Evolutionary conservation across 768 basidiomycete species (phyloP), one percentile per base, ranked within the genome.

Genomic region (Favolaschia claudopus): DNA sequence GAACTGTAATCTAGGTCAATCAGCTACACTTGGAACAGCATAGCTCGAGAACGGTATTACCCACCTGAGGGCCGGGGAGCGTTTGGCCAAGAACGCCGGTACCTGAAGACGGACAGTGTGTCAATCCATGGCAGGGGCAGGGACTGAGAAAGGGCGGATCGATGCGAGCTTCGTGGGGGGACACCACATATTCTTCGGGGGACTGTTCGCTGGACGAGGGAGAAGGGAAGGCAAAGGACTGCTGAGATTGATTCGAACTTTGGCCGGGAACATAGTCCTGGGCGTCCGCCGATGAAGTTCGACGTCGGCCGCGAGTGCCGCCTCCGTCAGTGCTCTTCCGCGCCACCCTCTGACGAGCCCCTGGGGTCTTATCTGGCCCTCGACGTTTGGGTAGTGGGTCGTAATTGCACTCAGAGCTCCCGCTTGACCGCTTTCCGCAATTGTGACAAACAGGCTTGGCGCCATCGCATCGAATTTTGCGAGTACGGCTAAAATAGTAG

Each of bases 401-500:
- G 64, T 93, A 93, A 47, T 76, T 69, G 69, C 92, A 93, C 42
- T 82, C 79, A 39, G 70, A 75, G 63, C 66, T 71, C 13, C 74
- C 73, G 43, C 72, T 78, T 13, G 76, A 57, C 34, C 89, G 82
- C 62, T 83, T 84, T 36, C 76, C 72, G 67, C 91, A 93, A 67
- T 92, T 92, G 67, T 89, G 84, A 67, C 92, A 93, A 10, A 79
- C 67, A 10, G 92, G 92, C 63, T 88, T 91, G 9, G 87, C 87
- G 50, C 92, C 92, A 70, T 93, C 91, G 70, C 92, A 93, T 5
- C 91, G 86, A 62, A 90, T 91, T 68, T 93, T 93, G 24, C 91
- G 83, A 15, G 80, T 83, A 24, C 92, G 91, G 68, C 91, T 93
- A 63, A 17, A 48, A 48, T 69, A 42, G 57, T 32, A 53, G 17